Evolutionary conservation across 1,284 basidiomycete genomes (phyloP).

Genomic region (Vanrija pseudolonga): DNA sequence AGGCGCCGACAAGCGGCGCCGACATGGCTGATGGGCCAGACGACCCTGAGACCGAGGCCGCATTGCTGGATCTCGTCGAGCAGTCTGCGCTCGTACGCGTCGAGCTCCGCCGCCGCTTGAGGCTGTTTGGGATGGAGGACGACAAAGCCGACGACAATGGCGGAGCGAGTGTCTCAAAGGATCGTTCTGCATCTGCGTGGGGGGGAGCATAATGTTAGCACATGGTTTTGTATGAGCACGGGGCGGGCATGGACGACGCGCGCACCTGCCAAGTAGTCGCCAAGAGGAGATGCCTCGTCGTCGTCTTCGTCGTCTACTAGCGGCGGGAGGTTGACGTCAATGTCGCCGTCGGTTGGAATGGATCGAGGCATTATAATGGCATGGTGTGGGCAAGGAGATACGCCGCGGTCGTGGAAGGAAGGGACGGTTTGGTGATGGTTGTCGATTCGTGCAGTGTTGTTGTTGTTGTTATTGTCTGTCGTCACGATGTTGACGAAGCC

Average conservation of each 20-base stretch:
- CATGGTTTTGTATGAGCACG: not conserved
- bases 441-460: too few relatives aligned
- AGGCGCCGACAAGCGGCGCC: too few relatives aligned
- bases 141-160: not conserved
- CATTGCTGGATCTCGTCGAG: too few relatives aligned
- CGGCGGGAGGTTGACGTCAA: conserved; percentile 36
- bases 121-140: too few relatives aligned
- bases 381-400: not conserved
- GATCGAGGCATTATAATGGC: not conserved
- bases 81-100: too few relatives aligned
- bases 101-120: too few relatives aligned
- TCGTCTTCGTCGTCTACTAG: not conserved
- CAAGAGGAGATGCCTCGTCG: conserved; percentile 8
- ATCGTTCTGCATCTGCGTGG: conserved; percentile 15
- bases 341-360: not conserved
- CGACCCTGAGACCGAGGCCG: too few relatives aligned
- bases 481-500: too few relatives aligned
- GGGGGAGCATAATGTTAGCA: not conserved
- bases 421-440: not conserved
- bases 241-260: not conserved
- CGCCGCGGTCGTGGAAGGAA: not conserved
- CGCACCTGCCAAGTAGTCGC: conserved; percentile 16
- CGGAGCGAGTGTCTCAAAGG: conserved; percentile 9
- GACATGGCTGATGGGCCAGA: too few relatives aligned
- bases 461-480: too few relatives aligned